Evolutionary conservation across 2,329 filamentous ascomycete species (phyloP), one percentile per base, ranked within the genome.

Genomic region (Graphilbum fragrans): DNA sequence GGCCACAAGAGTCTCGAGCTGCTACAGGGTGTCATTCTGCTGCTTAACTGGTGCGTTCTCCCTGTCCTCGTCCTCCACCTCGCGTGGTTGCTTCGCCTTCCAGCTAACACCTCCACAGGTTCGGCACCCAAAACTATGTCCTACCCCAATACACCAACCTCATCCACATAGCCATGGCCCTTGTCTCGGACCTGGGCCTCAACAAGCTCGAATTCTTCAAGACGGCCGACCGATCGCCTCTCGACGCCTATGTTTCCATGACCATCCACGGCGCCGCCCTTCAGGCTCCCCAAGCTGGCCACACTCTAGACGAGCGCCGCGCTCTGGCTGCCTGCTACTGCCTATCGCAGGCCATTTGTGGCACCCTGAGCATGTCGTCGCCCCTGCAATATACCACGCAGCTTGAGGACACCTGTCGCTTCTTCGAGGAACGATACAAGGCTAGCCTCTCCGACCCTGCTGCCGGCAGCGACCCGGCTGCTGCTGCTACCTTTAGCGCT

Each of bases 301-400:
- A 48, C 38, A 49, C 47, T 3, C 34, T 45, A n/a, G 65, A 66
- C 20, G 63, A 64, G 41, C 59, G 65, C 39, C 57, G 65, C 37
- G 63, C 64, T 2, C 55, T 64, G 12, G 58, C 61, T 4, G 65
- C 63, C 4, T 59, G 62, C 22, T 68, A 62, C 45, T 65, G 63
- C 45, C 49, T 67, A 12, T 59, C 61, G 11, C 63, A 62, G 12
- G 40, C 44, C 21, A 27, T 50, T 12, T 39, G 43, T 6, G 37
- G 33, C 27, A 42, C 45, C 34, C 31, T 48, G 16, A 35, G 35
- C n/a, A 43, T 47, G 37, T 45, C 66, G 58, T 23, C 66, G 56
- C 31, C 65, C 57, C 49, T 70, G 66, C 50, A 67, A 57, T 53
- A 69, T 62, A 66, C 49, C 18, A 21, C 46, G 43, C 41, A 50